These are phyloP conservation scores for Arthrobotrys musiformis DNA, from an alignment of 2,329 filamentous ascomycete species.

Conservation along the genomic window DNA sequence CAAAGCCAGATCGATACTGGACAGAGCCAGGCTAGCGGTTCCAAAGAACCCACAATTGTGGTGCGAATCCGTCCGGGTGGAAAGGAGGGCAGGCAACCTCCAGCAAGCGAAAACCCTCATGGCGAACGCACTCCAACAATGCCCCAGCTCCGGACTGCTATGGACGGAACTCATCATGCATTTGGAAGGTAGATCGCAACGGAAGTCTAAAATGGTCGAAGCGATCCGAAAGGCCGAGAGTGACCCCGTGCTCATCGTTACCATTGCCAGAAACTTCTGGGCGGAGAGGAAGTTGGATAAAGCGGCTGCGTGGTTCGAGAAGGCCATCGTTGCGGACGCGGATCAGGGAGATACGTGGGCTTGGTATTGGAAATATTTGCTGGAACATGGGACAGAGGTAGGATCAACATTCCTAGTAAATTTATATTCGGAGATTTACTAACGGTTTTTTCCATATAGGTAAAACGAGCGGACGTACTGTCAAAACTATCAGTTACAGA, in stretches of 20 bases:
- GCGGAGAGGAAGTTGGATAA: constrained; percentile 90
- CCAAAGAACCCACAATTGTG: constrained; percentile 87
- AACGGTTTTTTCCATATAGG: constrained; percentile 62
- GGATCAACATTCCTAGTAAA: constrained; percentile 20
- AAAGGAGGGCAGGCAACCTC: constrained; percentile 84
- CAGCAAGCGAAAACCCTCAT: constrained; percentile 89
- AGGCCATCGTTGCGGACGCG: constrained; percentile 85
- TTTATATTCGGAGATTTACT: constrained; percentile 23
- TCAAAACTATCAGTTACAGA: constrained; percentile 83
- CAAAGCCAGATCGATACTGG: constrained; percentile 92
- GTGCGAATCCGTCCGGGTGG: constrained; percentile 92
- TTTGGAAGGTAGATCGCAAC: constrained; percentile 88
- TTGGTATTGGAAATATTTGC: constrained; percentile 95
- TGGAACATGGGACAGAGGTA: constrained; percentile 87
- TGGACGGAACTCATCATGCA: constrained; percentile 97
- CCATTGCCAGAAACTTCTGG: constrained; percentile 96
- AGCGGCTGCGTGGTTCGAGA: constrained; percentile 96
- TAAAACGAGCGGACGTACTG: constrained; percentile 87
- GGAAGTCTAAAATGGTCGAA: constrained; percentile 89
- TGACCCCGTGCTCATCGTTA: constrained; percentile 87
- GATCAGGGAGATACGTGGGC: constrained; percentile 95
- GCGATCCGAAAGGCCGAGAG: constrained; percentile 98
- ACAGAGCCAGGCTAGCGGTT: constrained; percentile 86
- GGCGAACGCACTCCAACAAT: constrained; percentile 91
- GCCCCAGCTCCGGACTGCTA: constrained; percentile 84